Conservation (phyloP, 768 basidiomycete species). For the Leucosporidium yakuticum region DNA sequence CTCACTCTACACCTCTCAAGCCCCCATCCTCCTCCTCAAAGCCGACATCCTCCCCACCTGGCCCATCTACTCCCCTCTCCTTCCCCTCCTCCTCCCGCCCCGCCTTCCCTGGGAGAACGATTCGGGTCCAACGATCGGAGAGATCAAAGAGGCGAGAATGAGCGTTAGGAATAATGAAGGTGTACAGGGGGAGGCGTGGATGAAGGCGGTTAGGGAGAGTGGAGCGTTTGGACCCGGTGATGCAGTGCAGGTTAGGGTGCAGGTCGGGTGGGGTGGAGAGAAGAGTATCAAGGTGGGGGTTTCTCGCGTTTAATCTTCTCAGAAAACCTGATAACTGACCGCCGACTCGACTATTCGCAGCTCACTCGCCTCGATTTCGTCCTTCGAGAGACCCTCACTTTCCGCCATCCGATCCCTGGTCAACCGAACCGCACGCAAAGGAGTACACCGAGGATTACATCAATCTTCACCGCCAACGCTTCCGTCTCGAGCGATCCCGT, state of each 20-base stretch:
- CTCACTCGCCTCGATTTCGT: conserved; percentile 23
- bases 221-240: conserved; percentile 27
- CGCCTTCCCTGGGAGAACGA: conserved; percentile 16
- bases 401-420: conserved; percentile 14
- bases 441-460: background rate
- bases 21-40: conserved; percentile 25
- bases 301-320: background rate
- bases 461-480: conserved; percentile 16
- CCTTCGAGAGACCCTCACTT: conserved; percentile 24
- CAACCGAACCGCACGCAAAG: too few species aligned
- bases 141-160: conserved; percentile 8
- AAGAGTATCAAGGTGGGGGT: conserved; percentile 5
- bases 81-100: conserved; percentile 11
- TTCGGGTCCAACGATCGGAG: conserved; percentile 8
- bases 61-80: conserved; percentile 20
- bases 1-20: conserved; percentile 3
- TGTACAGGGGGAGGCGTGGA: conserved; percentile 14
- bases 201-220: conserved; percentile 7
- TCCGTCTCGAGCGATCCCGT: conserved; percentile 3
- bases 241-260: conserved; percentile 8
- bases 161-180: background rate
- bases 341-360: background rate
- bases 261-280: conserved; percentile 17
- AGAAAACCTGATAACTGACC: background rate
- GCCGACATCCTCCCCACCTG: conserved; percentile 25